phyloP scores from a whole-genome alignment of 495 filamentous ascomycete genomes.

The Penicillium canariense region DNA sequence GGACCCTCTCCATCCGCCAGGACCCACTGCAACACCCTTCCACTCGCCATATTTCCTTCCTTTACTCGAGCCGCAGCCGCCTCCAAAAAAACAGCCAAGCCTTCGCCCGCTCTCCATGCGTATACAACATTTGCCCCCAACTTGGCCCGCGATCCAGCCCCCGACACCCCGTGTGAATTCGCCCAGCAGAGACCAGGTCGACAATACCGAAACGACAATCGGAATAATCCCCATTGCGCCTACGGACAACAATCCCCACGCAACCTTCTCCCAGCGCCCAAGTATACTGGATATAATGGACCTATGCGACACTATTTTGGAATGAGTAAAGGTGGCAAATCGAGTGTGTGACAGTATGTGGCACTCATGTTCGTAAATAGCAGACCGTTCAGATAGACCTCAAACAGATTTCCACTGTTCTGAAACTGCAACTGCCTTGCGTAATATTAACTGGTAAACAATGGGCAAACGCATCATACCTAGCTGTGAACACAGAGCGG shows the following conservation, averaged over 20 bases:
- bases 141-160: not conserved
- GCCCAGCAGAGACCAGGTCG: not conserved
- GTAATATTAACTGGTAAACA: too few species aligned
- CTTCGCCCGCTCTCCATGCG: not conserved
- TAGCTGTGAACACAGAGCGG: too few species aligned
- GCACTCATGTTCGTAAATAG: not conserved
- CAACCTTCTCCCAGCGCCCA: not conserved
- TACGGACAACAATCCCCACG: not conserved
- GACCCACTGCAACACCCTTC: not conserved
- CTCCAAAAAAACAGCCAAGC: not conserved
- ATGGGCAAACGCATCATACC: too few species aligned
- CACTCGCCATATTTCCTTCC: not conserved
- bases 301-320: conserved; percentile 1
- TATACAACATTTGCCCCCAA: not conserved
- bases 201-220: not conserved
- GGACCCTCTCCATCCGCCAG: not conserved
- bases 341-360: not conserved
- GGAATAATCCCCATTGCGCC: not conserved
- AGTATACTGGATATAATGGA: conserved; percentile 4
- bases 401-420: not conserved
- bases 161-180: not conserved
- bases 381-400: not conserved
- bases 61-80: not conserved
- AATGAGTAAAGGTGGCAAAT: not conserved
- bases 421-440: not conserved